Base-by-base conservation (phyloP, 345 rosid genomes). In the Schrenkiella parvula region DNA sequence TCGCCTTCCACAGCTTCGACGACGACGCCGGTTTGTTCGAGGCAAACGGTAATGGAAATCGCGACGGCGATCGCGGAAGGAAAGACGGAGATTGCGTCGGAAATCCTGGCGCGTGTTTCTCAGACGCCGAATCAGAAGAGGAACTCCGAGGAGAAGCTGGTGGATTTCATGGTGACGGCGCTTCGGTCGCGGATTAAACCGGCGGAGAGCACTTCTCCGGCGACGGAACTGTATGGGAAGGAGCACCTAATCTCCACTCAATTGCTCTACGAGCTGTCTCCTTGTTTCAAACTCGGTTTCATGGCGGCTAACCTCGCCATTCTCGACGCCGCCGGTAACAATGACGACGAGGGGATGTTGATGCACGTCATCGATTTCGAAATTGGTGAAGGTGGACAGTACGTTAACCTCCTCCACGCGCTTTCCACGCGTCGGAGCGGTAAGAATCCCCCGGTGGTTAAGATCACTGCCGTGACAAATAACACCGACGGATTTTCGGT, bases 241-340 rank as follows among this genome's bases (percentile, higher is more conserved):
- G 95, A 91, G 64, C 98, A 89, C 54, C 46, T 69, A 2, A 53
- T 6, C 43, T 79, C 99, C 38, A 91, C 83, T 50, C 89, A 84
- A 51, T 60, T 73, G 54, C 88, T 95, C 12, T 88, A 82, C 75
- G 92, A 89, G 35, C 23, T 82, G 1, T 89, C 92, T 76, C 95
- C 91, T 10, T 95, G 96, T 79, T 91, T 89, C 79, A 85, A 83
- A 66, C 92, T 86, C 15, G 93, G 93, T 13, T 88, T 95, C 78
- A 65, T 82, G 88, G 93, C 97, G 18, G 97, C 97, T 2, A 91
- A 95, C 80, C 84, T 82, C 56, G 95, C 95, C 46, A 89, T 95
- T 51, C 79, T 95, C 41, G 88, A 87, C 46, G 84, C 80, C 29
- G 55, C 78, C 17, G 71, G 47, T 8, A 68, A 61, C 47, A 70